A percentile compares a stretch with the other conserved stretches of the same genome.
These are phyloP conservation scores for Apiospora phragmitis DNA, from an alignment of 2,329 filamentous ascomycete genomes.

Conservation along the genomic window DNA sequence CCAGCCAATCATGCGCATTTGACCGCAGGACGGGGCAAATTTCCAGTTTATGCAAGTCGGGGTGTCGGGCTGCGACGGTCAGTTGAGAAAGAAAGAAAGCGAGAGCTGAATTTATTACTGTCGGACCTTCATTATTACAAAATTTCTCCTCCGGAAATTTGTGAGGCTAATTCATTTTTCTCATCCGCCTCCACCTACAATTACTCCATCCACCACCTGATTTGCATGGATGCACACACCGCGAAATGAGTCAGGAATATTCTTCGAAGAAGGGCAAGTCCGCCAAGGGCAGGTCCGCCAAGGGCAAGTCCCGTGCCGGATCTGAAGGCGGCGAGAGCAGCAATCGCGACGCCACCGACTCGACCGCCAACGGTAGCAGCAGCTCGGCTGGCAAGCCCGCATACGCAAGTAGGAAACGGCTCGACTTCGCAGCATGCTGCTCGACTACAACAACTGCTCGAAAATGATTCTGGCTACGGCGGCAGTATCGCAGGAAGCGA, in stretches of 20 bases:
- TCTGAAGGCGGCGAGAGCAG: constrained; percentile 31
- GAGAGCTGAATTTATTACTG: background rate
- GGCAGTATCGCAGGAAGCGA: constrained; percentile 70
- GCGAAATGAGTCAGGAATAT: constrained; percentile 62
- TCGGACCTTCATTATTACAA: background rate
- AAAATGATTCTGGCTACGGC: constrained; percentile 90
- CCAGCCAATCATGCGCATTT: constrained; percentile 14
- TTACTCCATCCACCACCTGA: background rate
- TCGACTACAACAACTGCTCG: constrained; percentile 77
- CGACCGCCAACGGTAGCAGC: constrained; percentile 27
- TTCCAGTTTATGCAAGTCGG: constrained; percentile 13
- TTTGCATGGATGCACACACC: constrained; percentile 33
- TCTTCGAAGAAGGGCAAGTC: constrained; percentile 32
- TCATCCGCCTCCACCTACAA: background rate
- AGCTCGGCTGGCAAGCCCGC: constrained; percentile 45
- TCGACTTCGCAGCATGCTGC: constrained; percentile 79
- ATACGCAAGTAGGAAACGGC: constrained; percentile 85
- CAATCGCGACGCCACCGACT: constrained; percentile 26
- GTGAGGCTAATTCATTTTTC: background rate
- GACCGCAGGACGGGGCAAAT: constrained; percentile 10
- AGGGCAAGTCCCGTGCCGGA: constrained; percentile 26
- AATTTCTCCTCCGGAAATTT: constrained; percentile 1
- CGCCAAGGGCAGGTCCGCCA: constrained; percentile 34
- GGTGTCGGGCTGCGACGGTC: background rate
- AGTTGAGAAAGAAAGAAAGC: background rate